Conservation (phyloP, 2,329 filamentous ascomycete genomes). For the Helminthosporium solani region DNA sequence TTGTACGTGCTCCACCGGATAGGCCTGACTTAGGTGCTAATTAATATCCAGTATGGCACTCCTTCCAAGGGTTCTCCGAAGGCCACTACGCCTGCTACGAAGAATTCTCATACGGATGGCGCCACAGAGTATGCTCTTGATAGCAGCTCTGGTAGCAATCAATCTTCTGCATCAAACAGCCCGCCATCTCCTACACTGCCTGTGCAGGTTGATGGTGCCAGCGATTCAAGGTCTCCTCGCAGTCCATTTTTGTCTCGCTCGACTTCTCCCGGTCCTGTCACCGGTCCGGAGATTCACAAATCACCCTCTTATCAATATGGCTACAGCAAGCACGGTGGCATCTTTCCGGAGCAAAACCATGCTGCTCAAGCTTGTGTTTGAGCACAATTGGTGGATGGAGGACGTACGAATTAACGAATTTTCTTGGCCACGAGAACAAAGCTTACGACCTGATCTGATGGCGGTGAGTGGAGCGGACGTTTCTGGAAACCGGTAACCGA, state of each 20-base stretch:
- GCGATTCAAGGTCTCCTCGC: constrained; percentile 31
- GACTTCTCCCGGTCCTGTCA: constrained; percentile 46
- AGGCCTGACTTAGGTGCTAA: constrained; percentile 44
- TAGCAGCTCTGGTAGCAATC: constrained; percentile 30
- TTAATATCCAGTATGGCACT: constrained; percentile 52
- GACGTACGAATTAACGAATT: constrained; percentile 33
- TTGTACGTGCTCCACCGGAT: constrained; percentile 73
- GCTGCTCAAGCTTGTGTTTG: constrained; percentile 46
- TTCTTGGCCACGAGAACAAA: constrained; percentile 38
- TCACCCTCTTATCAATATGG: constrained; percentile 47
- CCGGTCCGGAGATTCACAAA: constrained; percentile 43
- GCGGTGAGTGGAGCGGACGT: constrained; percentile 40
- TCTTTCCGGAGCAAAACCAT: constrained; percentile 48
- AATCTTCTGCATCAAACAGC: constrained; percentile 40
- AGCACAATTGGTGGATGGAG: constrained; percentile 3
- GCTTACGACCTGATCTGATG: constrained; percentile 35
- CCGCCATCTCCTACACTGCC: constrained; percentile 39
- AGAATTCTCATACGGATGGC: constrained; percentile 30
- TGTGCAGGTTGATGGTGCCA: constrained; percentile 43
- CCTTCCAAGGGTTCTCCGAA: constrained; percentile 42
- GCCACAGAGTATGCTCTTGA: constrained; percentile 31
- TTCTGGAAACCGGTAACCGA: constrained; percentile 20
- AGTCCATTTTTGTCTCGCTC: constrained; percentile 43
- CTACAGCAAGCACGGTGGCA: constrained; percentile 43
- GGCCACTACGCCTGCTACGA: constrained; percentile 25